phyloP scores from a whole-genome alignment of 2,329 filamentous ascomycete species.

The Apiospora hydei region DNA sequence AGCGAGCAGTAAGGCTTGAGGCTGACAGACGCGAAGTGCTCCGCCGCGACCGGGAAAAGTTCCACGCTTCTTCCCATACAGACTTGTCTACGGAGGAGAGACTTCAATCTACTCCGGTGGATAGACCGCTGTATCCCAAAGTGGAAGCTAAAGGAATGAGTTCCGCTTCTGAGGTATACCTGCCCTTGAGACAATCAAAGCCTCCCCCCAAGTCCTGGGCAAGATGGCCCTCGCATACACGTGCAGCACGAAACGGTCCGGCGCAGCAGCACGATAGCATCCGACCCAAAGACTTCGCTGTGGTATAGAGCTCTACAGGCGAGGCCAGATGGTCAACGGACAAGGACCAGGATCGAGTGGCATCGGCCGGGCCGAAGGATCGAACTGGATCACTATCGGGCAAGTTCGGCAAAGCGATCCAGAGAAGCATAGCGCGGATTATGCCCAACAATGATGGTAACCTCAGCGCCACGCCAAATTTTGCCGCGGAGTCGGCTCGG shows the following conservation, averaged over 20 bases:
- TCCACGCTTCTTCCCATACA: not conserved
- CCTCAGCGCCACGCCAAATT: not conserved
- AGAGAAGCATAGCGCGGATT: slow-evolving; percentile 36
- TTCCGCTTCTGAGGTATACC: not conserved
- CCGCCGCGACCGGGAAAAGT: not conserved
- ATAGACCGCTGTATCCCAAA: not conserved
- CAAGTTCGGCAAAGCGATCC: slow-evolving; percentile 36
- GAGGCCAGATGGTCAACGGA: slow-evolving; percentile 26
- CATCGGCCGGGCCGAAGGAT: slow-evolving; percentile 26
- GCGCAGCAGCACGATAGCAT: slow-evolving; percentile 39
- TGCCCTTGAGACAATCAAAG: slow-evolving; percentile 26
- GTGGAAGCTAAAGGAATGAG: not conserved
- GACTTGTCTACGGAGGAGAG: not conserved
- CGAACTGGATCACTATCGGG: slow-evolving; percentile 34
- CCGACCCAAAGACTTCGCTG: slow-evolving; percentile 37
- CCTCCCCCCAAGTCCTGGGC: slow-evolving; percentile 43
- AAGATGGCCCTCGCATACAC: slow-evolving; percentile 44
- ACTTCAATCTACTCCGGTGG: not conserved
- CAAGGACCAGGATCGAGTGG: not conserved
- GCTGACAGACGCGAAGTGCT: slow-evolving; percentile 24
- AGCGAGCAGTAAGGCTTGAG: slow-evolving; percentile 28
- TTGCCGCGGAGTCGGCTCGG: not conserved
- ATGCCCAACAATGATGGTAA: slow-evolving; percentile 27
- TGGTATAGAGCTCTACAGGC: not conserved
- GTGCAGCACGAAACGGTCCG: slow-evolving; percentile 37